These are phyloP conservation scores for Sporopachydermia lactativora DNA, from an alignment of 805 yeast genomes.

Conservation along the genomic window DNA sequence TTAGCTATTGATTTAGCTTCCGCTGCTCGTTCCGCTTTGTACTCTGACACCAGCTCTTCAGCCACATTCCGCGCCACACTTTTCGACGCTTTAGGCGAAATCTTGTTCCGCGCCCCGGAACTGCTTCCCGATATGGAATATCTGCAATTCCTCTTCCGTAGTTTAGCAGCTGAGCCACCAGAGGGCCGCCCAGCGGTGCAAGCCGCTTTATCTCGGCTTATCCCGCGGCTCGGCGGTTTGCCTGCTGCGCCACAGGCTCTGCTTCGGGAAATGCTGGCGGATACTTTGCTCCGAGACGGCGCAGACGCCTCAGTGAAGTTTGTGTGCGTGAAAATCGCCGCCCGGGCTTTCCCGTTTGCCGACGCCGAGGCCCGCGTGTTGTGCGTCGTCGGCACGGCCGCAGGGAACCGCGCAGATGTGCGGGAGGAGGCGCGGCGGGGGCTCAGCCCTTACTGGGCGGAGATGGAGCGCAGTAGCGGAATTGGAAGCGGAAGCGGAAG, in stretches of 20 bases:
- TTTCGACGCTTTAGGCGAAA: constrained; percentile 66
- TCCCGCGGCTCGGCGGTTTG: constrained; percentile 21
- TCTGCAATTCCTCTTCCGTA: constrained; percentile 54
- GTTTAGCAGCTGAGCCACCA: constrained; percentile 46
- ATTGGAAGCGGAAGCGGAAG: no score
- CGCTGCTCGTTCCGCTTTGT: no score
- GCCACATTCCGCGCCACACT: no score
- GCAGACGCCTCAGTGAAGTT: constrained; percentile 40
- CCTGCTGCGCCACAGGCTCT: constrained; percentile 23
- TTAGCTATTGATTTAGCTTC: no score
- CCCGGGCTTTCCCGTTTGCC: constrained; percentile 47
- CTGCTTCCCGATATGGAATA: constrained; percentile 33
- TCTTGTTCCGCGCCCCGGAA: constrained; percentile 33
- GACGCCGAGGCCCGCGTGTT: constrained; percentile 56
- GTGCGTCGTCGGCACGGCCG: constrained; percentile 49
- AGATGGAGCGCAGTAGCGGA: no score
- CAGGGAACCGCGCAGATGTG: constrained; percentile 51
- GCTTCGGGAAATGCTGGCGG: constrained; percentile 26
- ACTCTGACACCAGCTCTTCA: no score
- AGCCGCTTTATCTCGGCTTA: constrained; percentile 49
- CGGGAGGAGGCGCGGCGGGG: constrained; percentile 73
- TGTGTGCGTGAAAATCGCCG: constrained; percentile 49
- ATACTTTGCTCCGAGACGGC: constrained; percentile 24
- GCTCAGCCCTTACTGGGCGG: constrained; percentile 72
- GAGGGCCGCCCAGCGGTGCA: constrained; percentile 59